Conservation (phyloP, 208 protist species). For the Trypanosoma caninum region DNA sequence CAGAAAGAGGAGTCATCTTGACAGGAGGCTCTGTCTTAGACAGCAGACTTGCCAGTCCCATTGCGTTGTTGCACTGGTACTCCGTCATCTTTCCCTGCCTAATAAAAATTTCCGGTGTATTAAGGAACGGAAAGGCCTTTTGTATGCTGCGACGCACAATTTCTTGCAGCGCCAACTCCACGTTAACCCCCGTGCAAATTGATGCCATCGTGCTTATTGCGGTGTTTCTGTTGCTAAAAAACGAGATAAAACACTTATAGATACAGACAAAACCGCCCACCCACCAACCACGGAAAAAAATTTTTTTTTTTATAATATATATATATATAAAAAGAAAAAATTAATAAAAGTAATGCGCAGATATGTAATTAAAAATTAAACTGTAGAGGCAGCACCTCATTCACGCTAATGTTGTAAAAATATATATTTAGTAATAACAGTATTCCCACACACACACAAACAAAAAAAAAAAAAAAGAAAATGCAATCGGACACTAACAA, state of each 20-base stretch:
- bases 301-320: no score
- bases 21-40: slow-evolving; percentile 67
- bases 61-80: slow-evolving; percentile 96
- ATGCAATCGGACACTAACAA: no score
- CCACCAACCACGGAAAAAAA: no score
- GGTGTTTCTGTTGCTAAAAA: neutral
- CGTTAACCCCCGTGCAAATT: slow-evolving; percentile 35
- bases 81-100: slow-evolving; percentile 81
- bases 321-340: neutral
- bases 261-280: no score
- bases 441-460: no score
- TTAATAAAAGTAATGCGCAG: neutral
- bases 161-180: slow-evolving; percentile 80
- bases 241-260: no score
- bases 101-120: slow-evolving; percentile 63
- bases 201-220: slow-evolving; percentile 8
- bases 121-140: slow-evolving; percentile 76
- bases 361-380: no score
- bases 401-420: no score
- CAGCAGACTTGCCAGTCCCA: slow-evolving; percentile 89
- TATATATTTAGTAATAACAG: no score
- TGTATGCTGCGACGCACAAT: slow-evolving; percentile 69
- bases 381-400: no score
- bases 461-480: no score
- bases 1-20: slow-evolving; percentile 78